Conservation (phyloP, 2,329 filamentous ascomycete species). For the Botrytis porri region DNA sequence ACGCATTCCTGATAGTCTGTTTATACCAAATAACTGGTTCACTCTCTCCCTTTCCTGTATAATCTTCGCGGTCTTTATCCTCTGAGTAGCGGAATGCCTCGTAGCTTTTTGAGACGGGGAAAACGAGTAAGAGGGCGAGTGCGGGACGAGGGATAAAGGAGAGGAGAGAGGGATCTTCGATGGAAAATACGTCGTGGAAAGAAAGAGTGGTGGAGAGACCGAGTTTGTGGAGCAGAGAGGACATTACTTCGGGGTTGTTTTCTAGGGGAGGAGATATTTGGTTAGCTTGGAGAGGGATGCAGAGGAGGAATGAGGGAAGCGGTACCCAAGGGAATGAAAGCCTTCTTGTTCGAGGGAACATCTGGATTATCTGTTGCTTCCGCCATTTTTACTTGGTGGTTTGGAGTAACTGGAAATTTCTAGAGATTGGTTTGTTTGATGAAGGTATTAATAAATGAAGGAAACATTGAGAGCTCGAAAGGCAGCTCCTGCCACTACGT, state of each 20-base stretch:
- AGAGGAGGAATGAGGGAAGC: background rate
- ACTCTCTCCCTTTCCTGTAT: conserved; percentile 61
- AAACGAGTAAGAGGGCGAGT: conserved; percentile 86
- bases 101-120: conserved; percentile 79
- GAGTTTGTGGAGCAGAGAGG: conserved; percentile 74
- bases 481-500: background rate
- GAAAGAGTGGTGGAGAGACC: conserved; percentile 73
- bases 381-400: conserved; percentile 7
- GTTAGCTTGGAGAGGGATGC: background rate
- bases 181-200: conserved; percentile 90
- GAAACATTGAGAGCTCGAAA: background rate
- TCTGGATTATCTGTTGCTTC: conserved; percentile 31
- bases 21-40: conserved; percentile 92
- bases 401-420: background rate
- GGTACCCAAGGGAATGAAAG: conserved; percentile 38
- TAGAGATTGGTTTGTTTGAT: background rate
- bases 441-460: background rate
- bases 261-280: conserved; percentile 44
- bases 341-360: conserved; percentile 35
- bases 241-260: conserved; percentile 88
- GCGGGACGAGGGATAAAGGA: conserved; percentile 87
- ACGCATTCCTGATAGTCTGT: conserved; percentile 94
- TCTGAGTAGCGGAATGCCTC: conserved; percentile 74
- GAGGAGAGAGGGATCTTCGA: conserved; percentile 83
- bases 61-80: conserved; percentile 62